These are phyloP conservation scores for Leishmania martiniquensis DNA, from an alignment of 208 protist genomes.

Conservation along the genomic window DNA sequence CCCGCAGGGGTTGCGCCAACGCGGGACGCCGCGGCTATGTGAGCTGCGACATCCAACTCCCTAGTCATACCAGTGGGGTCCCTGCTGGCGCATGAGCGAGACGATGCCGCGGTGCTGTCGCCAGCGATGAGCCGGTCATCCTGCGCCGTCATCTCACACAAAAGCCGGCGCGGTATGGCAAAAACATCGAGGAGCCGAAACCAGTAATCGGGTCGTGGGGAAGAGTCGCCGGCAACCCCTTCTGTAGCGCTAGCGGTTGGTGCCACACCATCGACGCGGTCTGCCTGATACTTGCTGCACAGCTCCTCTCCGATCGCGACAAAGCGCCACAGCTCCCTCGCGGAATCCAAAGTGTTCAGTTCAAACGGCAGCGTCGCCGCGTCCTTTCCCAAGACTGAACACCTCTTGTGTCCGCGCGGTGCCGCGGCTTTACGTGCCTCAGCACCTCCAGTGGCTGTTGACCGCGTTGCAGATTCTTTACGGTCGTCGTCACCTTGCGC, in stretches of 20 bases:
- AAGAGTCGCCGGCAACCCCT: neutral
- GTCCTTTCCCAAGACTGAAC: neutral
- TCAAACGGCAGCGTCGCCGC: neutral
- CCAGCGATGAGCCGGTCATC: conserved; percentile 13
- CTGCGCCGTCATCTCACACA: conserved; percentile 23
- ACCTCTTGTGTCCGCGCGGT: neutral
- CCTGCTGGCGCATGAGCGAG: neutral
- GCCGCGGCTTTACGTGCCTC: neutral
- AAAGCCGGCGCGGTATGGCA: conserved; percentile 50
- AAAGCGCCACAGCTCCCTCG: conserved; percentile 35
- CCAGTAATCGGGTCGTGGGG: conserved; percentile 40
- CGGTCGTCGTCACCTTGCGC: neutral
- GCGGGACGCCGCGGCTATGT: neutral
- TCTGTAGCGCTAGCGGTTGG: neutral
- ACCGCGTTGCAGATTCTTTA: too few species aligned
- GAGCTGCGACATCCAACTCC: conserved; percentile 1
- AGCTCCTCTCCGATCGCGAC: conserved; percentile 49
- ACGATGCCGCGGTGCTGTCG: neutral
- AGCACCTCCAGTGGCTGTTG: neutral
- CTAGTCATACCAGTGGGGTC: conserved; percentile 3
- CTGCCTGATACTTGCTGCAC: conserved; percentile 43
- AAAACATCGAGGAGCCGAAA: conserved; percentile 71
- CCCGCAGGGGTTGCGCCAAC: neutral
- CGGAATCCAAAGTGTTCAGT: neutral
- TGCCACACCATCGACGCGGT: conserved; percentile 1